Conservation (phyloP, 108 stramenopile species). For the Parietichytrium sp. region DNA sequence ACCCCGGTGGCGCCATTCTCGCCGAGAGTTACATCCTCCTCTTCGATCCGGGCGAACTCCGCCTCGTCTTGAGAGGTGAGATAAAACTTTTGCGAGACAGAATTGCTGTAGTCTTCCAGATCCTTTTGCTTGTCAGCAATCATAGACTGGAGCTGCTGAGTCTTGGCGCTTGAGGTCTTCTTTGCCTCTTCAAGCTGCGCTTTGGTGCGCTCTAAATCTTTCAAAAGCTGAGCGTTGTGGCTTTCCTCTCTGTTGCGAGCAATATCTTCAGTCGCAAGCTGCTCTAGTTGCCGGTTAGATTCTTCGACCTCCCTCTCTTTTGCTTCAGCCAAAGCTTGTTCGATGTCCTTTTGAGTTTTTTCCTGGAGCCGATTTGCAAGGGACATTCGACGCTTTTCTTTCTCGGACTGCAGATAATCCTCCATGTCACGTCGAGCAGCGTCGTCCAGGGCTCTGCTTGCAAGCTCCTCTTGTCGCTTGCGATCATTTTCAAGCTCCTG, state of each 20-base stretch:
- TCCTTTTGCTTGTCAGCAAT: background rate
- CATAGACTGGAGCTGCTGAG: background rate
- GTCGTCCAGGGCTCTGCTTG: background rate
- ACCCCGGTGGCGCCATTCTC: too few species aligned
- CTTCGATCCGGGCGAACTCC: too few species aligned
- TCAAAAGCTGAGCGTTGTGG: background rate
- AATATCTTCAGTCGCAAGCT: background rate
- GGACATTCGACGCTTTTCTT: background rate
- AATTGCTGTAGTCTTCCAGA: background rate
- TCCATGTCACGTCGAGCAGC: background rate
- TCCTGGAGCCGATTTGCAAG: background rate
- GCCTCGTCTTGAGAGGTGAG: too few species aligned
- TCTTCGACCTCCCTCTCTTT: background rate
- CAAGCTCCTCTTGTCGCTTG: too few species aligned
- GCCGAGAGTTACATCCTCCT: too few species aligned
- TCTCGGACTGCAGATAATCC: background rate
- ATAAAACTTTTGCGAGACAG: background rate
- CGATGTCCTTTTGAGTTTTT: background rate
- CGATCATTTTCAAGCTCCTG: background rate
- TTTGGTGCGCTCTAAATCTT: background rate
- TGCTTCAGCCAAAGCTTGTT: background rate
- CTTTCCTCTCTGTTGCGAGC: background rate
- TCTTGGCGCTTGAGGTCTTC: too few species aligned
- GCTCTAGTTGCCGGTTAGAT: background rate
- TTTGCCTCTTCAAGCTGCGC: background rate